Evolutionary conservation across 148 eudicot genomes (phyloP), one percentile per base, ranked within the genome.

Genomic region (Pharnaceum exiguum): DNA sequence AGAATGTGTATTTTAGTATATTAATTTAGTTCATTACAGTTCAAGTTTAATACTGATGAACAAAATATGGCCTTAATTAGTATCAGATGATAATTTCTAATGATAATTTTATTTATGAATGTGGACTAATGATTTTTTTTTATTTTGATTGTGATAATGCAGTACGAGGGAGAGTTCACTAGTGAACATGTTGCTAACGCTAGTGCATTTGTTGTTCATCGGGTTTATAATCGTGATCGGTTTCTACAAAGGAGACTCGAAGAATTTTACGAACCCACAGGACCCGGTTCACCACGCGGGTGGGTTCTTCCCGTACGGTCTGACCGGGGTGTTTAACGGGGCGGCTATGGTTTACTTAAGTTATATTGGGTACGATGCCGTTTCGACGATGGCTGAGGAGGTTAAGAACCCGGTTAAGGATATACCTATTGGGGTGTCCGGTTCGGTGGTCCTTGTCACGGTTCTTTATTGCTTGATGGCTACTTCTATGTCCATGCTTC

Each of bases 351-450:
- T 90, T 10, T 90, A 90, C 40, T 60, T 90, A 46, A 87, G 95
- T 59, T 90, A 80, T 52, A 87, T 90, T 5, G 97, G 97, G 0
- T 90, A 90, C 60, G 97, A 90, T 55, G 95, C 96, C 25, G 97
- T 90, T 32, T 90, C 97, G 2, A 90, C 97, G 26, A 78, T 90
- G 96, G 95, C 97, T 0, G 97, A 90, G 55, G 97, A 90, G 55
- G 97, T 87, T 3, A 72, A 60, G 51, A 73, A 87, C 69, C 95
- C 97, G 15, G 75, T 78, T 1, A 87, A 71, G 51, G 85, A 90
- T 62, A 90, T 90, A 7, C 97, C 97, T 0, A 51, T 85, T 35
- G 97, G 93, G 0, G 87, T 90, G 11, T 78, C 90, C n/a, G 97
- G 97, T 35, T 90, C 97, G 3, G 97, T 90, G 28, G 66, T 83